These are phyloP conservation scores for Pichia sp. DNA, from an alignment of 1,139 yeast species.

Conservation along the genomic window DNA sequence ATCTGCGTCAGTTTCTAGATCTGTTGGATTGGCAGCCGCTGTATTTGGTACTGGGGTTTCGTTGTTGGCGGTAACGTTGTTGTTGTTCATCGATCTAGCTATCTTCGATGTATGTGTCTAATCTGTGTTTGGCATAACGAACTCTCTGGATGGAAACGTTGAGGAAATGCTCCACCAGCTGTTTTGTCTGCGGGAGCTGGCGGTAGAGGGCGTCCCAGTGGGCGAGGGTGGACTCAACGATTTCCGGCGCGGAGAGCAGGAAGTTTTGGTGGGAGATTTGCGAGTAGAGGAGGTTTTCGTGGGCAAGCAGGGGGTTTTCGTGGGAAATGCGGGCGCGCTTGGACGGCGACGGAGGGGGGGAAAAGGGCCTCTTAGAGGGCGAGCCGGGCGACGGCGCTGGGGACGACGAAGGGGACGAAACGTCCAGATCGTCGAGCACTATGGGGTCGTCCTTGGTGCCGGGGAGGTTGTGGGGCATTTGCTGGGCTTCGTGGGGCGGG, in stretches of 20 bases:
- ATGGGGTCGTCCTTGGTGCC: neutral
- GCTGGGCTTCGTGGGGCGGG: neutral
- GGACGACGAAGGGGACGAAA: neutral
- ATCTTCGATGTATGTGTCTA: neutral
- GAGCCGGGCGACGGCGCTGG: neutral
- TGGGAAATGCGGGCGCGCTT: neutral
- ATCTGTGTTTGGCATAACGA: neutral
- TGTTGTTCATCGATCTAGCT: neutral
- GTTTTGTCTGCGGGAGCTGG: neutral
- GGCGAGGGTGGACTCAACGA: neutral
- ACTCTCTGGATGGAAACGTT: neutral
- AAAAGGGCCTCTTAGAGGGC: neutral
- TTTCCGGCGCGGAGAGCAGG: neutral
- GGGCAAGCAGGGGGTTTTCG: neutral
- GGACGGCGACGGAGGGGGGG: neutral
- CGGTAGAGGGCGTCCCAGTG: neutral
- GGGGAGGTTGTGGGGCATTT: neutral
- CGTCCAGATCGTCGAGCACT: neutral
- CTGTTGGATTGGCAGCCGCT: neutral
- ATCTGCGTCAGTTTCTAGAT: neutral
- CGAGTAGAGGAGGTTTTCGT: neutral
- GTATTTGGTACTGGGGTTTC: neutral
- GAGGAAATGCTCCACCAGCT: neutral
- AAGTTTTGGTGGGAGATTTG: neutral
- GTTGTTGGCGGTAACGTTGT: neutral